Conservation (phyloP, 192 early-diverging fungal genomes). For the Chytriomyces confervae region DNA sequence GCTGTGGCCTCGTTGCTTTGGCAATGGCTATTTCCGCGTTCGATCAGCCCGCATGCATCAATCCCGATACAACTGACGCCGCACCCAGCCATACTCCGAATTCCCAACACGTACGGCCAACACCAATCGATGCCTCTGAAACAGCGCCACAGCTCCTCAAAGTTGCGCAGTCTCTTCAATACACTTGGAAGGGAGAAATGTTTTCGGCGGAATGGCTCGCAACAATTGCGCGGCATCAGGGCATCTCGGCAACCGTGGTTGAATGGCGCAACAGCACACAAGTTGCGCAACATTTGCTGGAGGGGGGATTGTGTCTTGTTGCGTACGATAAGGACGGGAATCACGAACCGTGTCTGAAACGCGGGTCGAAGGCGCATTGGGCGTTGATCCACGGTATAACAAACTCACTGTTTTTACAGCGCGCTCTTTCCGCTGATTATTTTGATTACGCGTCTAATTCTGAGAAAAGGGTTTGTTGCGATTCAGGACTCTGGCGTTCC, state of each 20-base stretch:
- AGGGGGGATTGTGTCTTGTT: constrained; percentile 27
- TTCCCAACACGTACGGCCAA: background rate
- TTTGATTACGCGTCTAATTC: background rate
- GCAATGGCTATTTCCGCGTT: background rate
- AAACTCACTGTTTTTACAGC: background rate
- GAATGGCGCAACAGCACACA: background rate
- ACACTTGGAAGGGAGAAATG: constrained; percentile 26
- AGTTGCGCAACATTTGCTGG: background rate
- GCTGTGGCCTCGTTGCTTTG: constrained; percentile 10
- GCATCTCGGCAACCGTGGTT: background rate
- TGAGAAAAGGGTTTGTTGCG: background rate
- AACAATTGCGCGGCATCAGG: background rate
- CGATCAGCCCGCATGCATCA: background rate
- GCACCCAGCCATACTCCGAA: background rate
- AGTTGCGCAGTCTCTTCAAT: background rate
- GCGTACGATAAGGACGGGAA: constrained; percentile 45
- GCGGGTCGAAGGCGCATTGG: constrained; percentile 41
- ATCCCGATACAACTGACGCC: background rate
- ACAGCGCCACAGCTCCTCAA: background rate
- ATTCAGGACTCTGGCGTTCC: background rate
- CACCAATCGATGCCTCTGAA: background rate
- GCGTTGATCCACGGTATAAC: constrained; percentile 33
- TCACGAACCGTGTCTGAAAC: constrained; percentile 32
- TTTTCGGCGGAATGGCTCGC: constrained; percentile 25
- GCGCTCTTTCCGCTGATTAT: background rate